Percentiles rank a stretch among this genome's conserved stretches.
Conservation (phyloP, 495 filamentous ascomycete species). For the Aspergillus ellipticus region DNA sequence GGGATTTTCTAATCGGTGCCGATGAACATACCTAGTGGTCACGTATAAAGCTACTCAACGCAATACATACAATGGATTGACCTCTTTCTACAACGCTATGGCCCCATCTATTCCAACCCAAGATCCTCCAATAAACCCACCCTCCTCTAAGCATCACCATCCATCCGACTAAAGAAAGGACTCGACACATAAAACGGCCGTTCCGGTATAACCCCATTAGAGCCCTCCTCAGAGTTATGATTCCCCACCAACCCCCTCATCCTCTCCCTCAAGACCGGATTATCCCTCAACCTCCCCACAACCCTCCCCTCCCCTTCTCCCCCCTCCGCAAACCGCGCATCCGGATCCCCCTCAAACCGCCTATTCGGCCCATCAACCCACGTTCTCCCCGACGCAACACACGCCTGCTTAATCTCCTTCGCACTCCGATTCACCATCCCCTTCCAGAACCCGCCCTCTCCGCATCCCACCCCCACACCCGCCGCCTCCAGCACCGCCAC, state of each 20-base stretch:
- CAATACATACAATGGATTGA: too few species aligned
- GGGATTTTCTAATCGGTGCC: too few species aligned
- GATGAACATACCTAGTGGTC: too few species aligned
- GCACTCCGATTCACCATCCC: constrained; percentile 18
- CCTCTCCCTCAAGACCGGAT: neutral
- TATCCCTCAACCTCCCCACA: too few species aligned
- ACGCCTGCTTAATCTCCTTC: constrained; percentile 9
- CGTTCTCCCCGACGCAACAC: constrained; percentile 4
- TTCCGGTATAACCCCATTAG: neutral
- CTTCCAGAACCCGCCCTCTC: constrained; percentile 16
- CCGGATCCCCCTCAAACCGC: constrained; percentile 13
- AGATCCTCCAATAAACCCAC: too few species aligned
- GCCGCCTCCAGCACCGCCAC: constrained; percentile 9
- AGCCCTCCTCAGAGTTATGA: neutral
- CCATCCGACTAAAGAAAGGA: constrained; percentile 17
- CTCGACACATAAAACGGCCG: constrained; percentile 20
- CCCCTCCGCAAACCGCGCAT: constrained; percentile 14
- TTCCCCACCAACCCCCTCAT: constrained; percentile 17
- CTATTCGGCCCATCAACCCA: constrained; percentile 12
- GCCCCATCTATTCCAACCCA: too few species aligned
- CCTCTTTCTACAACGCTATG: too few species aligned
- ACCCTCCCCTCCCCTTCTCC: too few species aligned
- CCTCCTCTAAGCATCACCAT: neutral
- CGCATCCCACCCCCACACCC: neutral
- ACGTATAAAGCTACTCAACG: too few species aligned